Evolutionary conservation across 257 asterid genomes (phyloP).

Genomic region (Solanum raphanifolium): DNA sequence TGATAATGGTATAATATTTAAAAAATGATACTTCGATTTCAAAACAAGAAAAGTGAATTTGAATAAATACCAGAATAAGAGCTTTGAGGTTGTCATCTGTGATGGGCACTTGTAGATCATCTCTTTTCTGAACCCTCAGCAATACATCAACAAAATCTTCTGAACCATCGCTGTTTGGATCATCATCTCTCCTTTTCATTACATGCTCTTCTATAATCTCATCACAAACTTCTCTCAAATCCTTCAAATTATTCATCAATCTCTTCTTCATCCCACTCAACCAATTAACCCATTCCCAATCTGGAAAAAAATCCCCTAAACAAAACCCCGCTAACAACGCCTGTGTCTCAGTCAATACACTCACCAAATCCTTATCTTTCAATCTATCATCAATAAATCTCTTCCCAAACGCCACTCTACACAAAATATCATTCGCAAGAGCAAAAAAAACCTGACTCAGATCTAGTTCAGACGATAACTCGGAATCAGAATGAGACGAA

Average conservation of each 20-base stretch:
- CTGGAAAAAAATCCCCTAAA: slow-evolving; percentile 23
- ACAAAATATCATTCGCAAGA: slow-evolving; percentile 20
- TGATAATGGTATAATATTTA: too few species aligned
- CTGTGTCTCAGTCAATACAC: slow-evolving; percentile 29
- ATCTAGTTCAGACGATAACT: slow-evolving; percentile 3
- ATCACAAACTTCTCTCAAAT: slow-evolving; percentile 23
- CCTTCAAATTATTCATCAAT: slow-evolving; percentile 20
- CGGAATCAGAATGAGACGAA: neutral
- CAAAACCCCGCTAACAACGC: slow-evolving; percentile 25
- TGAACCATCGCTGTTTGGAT: neutral
- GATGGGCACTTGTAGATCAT: slow-evolving; percentile 29
- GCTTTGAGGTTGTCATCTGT: slow-evolving; percentile 33
- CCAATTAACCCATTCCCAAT: slow-evolving; percentile 24
- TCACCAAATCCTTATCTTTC: slow-evolving; percentile 6
- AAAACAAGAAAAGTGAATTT: neutral
- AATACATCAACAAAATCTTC: slow-evolving; percentile 25
- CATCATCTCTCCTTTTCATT: neutral
- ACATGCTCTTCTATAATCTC: slow-evolving; percentile 22
- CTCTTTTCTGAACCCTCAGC: slow-evolving; percentile 16
- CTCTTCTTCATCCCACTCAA: slow-evolving; percentile 28
- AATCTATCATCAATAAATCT: slow-evolving; percentile 1
- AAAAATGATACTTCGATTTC: too few species aligned
- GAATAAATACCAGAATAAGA: slow-evolving; percentile 20
- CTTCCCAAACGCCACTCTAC: slow-evolving; percentile 29
- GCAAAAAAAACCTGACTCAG: slow-evolving; percentile 16